Conservation (phyloP, 208 protist species). For the Trypanosoma lewisi region DNA sequence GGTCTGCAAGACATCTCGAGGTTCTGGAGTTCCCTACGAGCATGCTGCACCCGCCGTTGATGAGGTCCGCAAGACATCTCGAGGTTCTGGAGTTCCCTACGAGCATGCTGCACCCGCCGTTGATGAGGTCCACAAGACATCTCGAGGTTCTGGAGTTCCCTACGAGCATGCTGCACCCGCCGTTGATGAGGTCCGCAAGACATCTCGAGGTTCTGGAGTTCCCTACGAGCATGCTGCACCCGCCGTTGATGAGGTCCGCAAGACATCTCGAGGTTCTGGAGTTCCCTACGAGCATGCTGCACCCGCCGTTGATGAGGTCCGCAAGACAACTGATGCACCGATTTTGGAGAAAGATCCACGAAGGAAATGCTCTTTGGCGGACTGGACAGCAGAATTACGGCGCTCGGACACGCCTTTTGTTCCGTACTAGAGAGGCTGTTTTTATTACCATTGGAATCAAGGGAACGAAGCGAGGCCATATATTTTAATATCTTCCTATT, state of each 20-base stretch:
- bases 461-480: background rate
- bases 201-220: no score
- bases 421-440: constrained; percentile 7
- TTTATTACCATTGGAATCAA: background rate
- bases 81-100: no score
- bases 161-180: background rate
- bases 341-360: background rate
- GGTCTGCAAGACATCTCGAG: background rate
- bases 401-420: constrained; percentile 1
- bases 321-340: background rate
- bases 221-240: no score
- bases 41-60: background rate
- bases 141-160: no score
- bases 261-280: background rate
- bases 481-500: no score
- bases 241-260: background rate
- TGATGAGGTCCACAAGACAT: background rate
- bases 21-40: no score
- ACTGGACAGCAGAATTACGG: constrained; percentile 6
- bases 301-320: background rate
- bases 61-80: background rate
- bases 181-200: background rate
- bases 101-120: background rate
- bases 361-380: background rate
- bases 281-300: background rate